Evolutionary conservation across 73 alveolate genomes (phyloP), one percentile per base, ranked within the genome.

Genomic region (Halteria grandinella): DNA sequence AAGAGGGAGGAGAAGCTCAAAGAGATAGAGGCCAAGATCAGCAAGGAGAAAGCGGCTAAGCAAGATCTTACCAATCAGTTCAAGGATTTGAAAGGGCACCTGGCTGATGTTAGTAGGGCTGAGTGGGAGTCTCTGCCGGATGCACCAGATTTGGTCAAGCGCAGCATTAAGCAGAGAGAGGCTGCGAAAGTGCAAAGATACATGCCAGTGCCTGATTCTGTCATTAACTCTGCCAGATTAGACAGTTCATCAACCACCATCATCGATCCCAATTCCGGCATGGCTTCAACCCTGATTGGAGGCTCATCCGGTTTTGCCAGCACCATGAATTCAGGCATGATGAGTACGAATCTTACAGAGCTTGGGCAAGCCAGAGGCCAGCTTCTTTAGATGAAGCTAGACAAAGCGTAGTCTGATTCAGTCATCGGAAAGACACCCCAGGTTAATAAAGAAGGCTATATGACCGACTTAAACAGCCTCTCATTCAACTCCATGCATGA

Each of bases 81-180:
- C 41, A 39, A 91, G 28, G 97, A 91, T 44, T 53, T 82, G n/a
- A 91, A 91, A 75, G 69, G 85, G 55, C 90, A 76, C 15, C 91
- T 91, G 15, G 86, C 87, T 0, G 62, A 82, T 69, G 85, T 91
- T 0, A 41, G 93, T 1, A 29, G 69, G 1, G 90, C 81, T 8
- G 92, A 91, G 60, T 91, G 97, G 95, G 84, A 81, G 45, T 48
- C 79, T 1, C 50, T 91, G 29, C 97, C 97, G 0, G 95, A 87
- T 17, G 78, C 82, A 0, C 85, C 60, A 18, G 84, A 77, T 50
- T 50, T 58, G 12, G 84, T 84, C 32, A 83, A 79, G 37, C 69
- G 66, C 21, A 71, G 83, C 55, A 76, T 58, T 33, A 87, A 89
- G 52, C 69, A 70, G 51, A 70, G 33, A 44, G 50, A 41, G 1